Conservation (phyloP, 768 basidiomycete species). For the Russula sp. region DNA sequence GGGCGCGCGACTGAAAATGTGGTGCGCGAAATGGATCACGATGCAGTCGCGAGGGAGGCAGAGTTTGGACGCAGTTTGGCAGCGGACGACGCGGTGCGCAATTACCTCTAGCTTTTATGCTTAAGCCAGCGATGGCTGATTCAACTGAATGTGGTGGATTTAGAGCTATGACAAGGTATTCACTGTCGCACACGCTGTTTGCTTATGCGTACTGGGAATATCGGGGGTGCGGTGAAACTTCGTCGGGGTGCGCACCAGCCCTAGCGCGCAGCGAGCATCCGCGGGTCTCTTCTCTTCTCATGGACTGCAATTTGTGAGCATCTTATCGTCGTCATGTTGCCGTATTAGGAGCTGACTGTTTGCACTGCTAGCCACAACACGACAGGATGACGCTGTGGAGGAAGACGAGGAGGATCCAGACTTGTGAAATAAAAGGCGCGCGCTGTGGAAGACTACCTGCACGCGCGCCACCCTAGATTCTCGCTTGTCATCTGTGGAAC, state of each 20-base stretch:
- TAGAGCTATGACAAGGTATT: slow-evolving; percentile 82
- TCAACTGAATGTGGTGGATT: background rate
- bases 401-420: slow-evolving; percentile 41
- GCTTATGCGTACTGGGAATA: slow-evolving; percentile 72
- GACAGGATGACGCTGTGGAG: slow-evolving; percentile 42
- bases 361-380: slow-evolving; percentile 36
- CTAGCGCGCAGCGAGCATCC: slow-evolving; percentile 87
- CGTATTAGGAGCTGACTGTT: background rate
- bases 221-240: slow-evolving; percentile 78
- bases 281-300: slow-evolving; percentile 72
- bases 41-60: slow-evolving; percentile 41
- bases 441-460: slow-evolving; percentile 86
- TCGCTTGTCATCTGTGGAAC: slow-evolving; percentile 50
- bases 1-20: slow-evolving; percentile 16
- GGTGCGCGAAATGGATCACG: slow-evolving; percentile 46
- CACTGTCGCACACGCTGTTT: slow-evolving; percentile 70
- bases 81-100: slow-evolving; percentile 70
- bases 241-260: slow-evolving; percentile 81
- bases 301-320: slow-evolving; percentile 67
- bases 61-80: slow-evolving; percentile 42
- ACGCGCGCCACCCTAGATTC: slow-evolving; percentile 74
- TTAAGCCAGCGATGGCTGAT: too few species aligned
- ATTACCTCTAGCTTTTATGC: background rate
- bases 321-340: background rate
- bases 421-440: slow-evolving; percentile 61